Evolutionary conservation across 108 stramenopile species (phyloP).

Genomic region (Skeletonema grethae): DNA sequence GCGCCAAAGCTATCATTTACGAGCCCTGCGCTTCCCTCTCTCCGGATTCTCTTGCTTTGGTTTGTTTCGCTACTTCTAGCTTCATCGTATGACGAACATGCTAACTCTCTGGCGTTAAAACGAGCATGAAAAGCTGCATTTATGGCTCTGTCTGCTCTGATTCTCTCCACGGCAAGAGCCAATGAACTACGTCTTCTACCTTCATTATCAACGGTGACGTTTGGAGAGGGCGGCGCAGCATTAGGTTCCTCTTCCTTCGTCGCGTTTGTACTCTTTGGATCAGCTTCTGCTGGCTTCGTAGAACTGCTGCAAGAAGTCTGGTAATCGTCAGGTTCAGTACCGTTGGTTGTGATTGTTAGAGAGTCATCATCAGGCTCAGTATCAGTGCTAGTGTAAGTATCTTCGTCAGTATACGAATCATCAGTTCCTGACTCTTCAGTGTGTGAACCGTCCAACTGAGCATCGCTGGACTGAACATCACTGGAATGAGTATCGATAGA

Average conservation of each 20-base stretch:
- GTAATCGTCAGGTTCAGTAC: background rate
- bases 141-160: slow-evolving; percentile 1
- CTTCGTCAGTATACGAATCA: background rate
- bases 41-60: background rate
- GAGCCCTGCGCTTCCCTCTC: background rate
- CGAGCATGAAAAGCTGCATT: background rate
- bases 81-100: background rate
- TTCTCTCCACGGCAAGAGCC: slow-evolving; percentile 1
- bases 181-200: background rate
- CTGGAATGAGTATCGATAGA: background rate
- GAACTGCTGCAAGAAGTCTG: background rate
- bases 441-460: background rate
- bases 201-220: background rate
- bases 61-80: background rate
- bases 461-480: background rate
- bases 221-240: background rate
- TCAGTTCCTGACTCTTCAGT: background rate
- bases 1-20: background rate
- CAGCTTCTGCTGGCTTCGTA: background rate
- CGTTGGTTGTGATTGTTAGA: background rate
- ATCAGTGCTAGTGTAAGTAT: background rate
- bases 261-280: background rate
- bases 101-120: too few relatives aligned
- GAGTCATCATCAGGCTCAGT: background rate
- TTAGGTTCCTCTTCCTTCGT: background rate